Conservation (phyloP, 306 rosid species). For the Cucumis sativus region DNA sequence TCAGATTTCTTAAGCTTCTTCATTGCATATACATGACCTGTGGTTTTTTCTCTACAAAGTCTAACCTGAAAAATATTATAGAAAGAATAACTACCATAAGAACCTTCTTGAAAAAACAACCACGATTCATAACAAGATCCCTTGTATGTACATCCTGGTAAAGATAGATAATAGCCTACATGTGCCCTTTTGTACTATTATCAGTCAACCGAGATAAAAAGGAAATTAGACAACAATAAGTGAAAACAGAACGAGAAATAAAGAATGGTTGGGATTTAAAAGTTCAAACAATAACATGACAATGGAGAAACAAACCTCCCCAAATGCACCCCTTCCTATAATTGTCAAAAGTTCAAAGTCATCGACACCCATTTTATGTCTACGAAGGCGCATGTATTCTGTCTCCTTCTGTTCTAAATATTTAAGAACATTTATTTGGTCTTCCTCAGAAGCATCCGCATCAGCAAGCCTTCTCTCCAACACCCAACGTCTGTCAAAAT, state of each 20-base stretch:
- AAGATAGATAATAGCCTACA: neutral
- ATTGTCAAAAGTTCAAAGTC: conserved; percentile 76
- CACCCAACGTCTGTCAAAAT: conserved; percentile 46
- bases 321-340: conserved; percentile 89
- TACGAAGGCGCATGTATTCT: conserved; percentile 75
- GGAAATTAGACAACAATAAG: neutral
- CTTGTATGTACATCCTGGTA: neutral
- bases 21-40: conserved; percentile 82
- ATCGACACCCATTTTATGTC: conserved; percentile 87
- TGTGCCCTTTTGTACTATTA: neutral
- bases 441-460: conserved; percentile 81
- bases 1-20: conserved; percentile 86
- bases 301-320: conserved; percentile 41
- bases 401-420: conserved; percentile 76
- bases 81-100: neutral
- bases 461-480: conserved; percentile 82
- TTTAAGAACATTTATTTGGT: conserved; percentile 56
- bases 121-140: neutral
- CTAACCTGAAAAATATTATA: conserved; percentile 44
- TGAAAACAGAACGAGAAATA: neutral
- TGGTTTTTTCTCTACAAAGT: conserved; percentile 64
- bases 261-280: neutral
- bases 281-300: neutral
- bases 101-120: neutral
- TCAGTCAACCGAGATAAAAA: neutral